Evolutionary conservation across 345 rosid genomes (phyloP), one percentile per base, ranked within the genome.

Genomic region (Acer negundo): DNA sequence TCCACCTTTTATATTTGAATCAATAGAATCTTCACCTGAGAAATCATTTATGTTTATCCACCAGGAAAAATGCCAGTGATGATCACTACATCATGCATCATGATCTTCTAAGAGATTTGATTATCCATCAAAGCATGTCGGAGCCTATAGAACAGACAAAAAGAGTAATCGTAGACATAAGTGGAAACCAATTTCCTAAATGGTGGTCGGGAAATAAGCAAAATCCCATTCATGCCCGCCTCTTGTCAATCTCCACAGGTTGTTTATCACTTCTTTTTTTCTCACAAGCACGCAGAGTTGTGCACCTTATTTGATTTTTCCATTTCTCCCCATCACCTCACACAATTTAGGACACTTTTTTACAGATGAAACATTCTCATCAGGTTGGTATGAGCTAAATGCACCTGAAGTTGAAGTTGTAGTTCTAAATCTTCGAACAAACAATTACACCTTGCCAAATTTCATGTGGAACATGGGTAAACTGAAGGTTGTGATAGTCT

Each of bases 311-410:
- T 51, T 47, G 17, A 2, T 26, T 61, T 40, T 61, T 42, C 46
- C n/a, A 31, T 75, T 19, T 28, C 66, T 15, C 13, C 35, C 42
- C 11, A 12, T 44, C n/a, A n/a, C 20, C 1, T 46, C 26, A 24
- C n/a, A n/a, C n/a, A n/a, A n/a, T n/a, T n/a, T 51, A 19, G 15
- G 2, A 11, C 46, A 53, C 28, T 59, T 8, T 62, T 40, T 69
- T 49, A 81, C 88, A 91, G 95, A 81, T 85, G 88, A 86, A 76
- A 62, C 2, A 5, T 92, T 92, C 80, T 77, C 89, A 59, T 72
- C 85, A 0, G 75, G 0, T 0, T 89, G 91, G 93, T 72, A 74
- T 22, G 31, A 78, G 73, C 70, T 90, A 62, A 71, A 83, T 38
- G 85, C 73, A 20, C 89, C 92, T 2, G 64, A 82, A 61, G 89